Conservation (phyloP, 208 protist species). For the Wallacemonas collosoma region DNA sequence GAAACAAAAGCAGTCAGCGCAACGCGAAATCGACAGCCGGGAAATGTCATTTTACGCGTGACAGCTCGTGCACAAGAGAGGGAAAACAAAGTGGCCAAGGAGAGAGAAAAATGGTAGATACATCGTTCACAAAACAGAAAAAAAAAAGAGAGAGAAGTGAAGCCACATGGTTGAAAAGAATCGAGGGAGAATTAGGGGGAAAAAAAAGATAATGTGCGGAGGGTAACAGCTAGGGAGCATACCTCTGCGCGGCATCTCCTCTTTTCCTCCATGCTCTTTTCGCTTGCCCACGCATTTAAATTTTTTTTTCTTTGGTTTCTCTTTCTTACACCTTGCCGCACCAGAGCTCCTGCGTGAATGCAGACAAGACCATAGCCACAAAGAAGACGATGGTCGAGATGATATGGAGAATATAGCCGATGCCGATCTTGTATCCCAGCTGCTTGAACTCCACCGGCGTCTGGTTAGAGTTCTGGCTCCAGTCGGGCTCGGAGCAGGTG, state of each 20-base stretch:
- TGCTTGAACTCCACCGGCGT: conserved; percentile 47
- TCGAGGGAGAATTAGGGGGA: neutral
- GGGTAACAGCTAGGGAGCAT: too few species aligned
- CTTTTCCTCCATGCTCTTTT: neutral
- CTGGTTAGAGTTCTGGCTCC: conserved; percentile 26
- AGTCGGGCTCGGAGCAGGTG: neutral
- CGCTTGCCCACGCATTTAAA: neutral
- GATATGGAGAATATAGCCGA: conserved; percentile 47
- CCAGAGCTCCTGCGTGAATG: conserved; percentile 57
- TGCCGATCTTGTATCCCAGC: conserved; percentile 40
- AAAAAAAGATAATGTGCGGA: neutral
- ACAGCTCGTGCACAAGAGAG: neutral
- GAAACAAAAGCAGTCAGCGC: too few species aligned
- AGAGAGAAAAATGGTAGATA: neutral
- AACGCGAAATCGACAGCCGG: neutral
- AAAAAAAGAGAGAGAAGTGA: conserved; percentile 7
- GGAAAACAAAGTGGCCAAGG: neutral
- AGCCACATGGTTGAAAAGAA: conserved; percentile 6
- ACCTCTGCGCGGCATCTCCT: too few species aligned
- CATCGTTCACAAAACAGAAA: neutral
- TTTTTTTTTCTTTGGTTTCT: conserved; percentile 1
- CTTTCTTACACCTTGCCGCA: conserved; percentile 39
- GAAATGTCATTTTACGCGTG: neutral
- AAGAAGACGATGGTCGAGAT: conserved; percentile 31
- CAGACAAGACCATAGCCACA: conserved; percentile 39